Evolutionary conservation across 371 early-diverging fungal species (phyloP), one percentile per base, ranked within the genome.

Genomic region (Mucor piriformis): DNA sequence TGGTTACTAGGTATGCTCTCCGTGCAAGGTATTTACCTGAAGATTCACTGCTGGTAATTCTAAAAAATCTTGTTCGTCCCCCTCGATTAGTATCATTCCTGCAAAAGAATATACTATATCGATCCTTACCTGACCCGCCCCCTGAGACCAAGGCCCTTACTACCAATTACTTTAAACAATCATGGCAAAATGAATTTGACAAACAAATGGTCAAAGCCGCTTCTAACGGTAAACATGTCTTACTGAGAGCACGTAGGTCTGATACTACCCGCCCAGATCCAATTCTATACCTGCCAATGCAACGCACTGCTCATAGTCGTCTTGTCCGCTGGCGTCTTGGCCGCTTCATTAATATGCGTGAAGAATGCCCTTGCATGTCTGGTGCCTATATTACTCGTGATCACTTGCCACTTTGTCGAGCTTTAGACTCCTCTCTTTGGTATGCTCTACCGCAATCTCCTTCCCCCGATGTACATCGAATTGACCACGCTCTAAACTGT

Each of bases 271-370:
- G 11, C 3, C 51, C 51, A 23, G 51, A 51, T 23, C 51, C 54
- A 0, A 54, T 55, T 1, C 35, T 46, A 12, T 35, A 18, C 6
- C 16, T 54, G 11, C 43, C 55, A 2, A 44, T 44, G 5, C 15
- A 18, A 24, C 0, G 55, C 7, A 32, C 44, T 18, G 55, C 33
- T 18, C 33, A 44, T 10, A 55, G 47, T 37, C 35, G 56, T 23
- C 25, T 43, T 5, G 56, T 55, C 11, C 47, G 56, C 13, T 55
- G 56, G 56, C 56, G 47, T 21, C 47, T 55, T 32, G 56, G 56
- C 11, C 29, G 56, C 0, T 47, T 47, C 16, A 7, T 37, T 13
- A 51, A 51, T 12, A 37, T 51, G 51, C 38, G 51, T 21, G 50
- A 49, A 33, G 33, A 49, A 16, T 33, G 50, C 20, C 33, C 11